Base-by-base conservation (phyloP, 228 moss, liverwort and hornwort genomes). In the Sphagnum fallax region DNA sequence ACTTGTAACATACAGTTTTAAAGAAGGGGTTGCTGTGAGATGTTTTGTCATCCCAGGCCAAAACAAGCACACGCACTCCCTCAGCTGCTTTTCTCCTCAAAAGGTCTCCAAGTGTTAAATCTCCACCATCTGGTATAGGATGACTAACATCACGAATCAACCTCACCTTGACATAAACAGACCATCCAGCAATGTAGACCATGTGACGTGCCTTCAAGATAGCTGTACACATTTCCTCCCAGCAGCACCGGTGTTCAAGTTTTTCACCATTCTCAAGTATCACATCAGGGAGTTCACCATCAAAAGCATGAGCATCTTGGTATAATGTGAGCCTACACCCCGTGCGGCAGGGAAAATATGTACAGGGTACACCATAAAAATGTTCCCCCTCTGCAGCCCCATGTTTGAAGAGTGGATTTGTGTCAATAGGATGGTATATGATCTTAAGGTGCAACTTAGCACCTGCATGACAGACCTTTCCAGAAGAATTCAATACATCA, bases 1-100 rank as follows among this genome's bases (percentile, higher is more conserved):
- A 52, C 5, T 64, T 18, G 14, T 49, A 49, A 76, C 77, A 5
- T 71, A 85, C 85, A 16, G 79, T 85, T 73, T 85, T 82, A 49
- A 85, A 68, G 16, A 82, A 52, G 49, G 68, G 50, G 14, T 79
- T 85, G 67, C 75, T 82, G 70, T 85, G 85, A 61, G 85, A 85
- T 49, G 85, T 85, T 66, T 85, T 85, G 65, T 85, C 85, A 73
- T 85, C 85, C 85, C 85, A 85, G 14, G 79, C 85, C 61, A 85
- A 51, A 13, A 85, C 70, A 14, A 85, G 74, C 47, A 85, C 85
- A 15, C 85, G 82, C 11, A 85, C 82, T 67, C 85, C 85, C 70
- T 85, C 85, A 58, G 81, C 79, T 9, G 82, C 48, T 76, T 85
- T 85, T 67, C 82, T 72, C 65, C 82, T 85, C 75, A 85, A 50